Base-by-base conservation (phyloP, 2,329 filamentous ascomycete species). In the Allantophomopsis lycopodina region DNA sequence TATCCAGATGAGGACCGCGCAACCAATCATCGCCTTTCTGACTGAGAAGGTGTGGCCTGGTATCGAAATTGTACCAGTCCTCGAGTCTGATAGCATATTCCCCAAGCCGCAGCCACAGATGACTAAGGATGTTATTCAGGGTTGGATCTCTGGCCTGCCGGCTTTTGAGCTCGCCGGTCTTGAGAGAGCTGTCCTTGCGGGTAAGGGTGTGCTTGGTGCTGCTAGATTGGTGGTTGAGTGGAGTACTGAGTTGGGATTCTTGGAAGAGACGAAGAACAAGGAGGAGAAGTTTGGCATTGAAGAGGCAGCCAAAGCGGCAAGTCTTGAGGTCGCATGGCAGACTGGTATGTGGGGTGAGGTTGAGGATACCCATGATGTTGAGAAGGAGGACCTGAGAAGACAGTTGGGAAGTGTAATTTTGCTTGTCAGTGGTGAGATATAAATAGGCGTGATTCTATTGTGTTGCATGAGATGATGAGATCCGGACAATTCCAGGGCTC, bases 361-460 rank as follows among this genome's bases (percentile, higher is more conserved):
- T 1, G 91, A 98, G 42, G 88, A 98, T 60, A 94, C 88, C 20
- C 91, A 98, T 61, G 91, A 98, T 65, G 91, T 98, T 1, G 83
- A 94, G 52, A 83, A 79, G 59, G 89, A 94, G 60, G 91, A 98
- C 60, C 50, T 96, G 48, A 73, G 76, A 55, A 72, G 89, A 52
- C 91, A 96, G 63, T 63, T 96, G 43, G 91, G 89, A 12, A 93
- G 86, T 56, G 83, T 86, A 10, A 70, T 94, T 13, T 56, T 96
- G 53, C 63, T 96, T 37, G 82, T 95, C 8, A 79, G 75, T 41
- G 82, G 82, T 1, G 42, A 42, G 11, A 28, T 10, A 28, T 28
- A 28, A 8, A 28, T 28, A 12, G 23, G 23, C 8, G 23, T 8
- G 3, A 3, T 28, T 10, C 3, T 28, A 10, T 28, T 28, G 8